Percentiles rank a stretch among this genome's conserved stretches.
Conservation (phyloP, 257 asterid genomes). For the Petrea volubilis region DNA sequence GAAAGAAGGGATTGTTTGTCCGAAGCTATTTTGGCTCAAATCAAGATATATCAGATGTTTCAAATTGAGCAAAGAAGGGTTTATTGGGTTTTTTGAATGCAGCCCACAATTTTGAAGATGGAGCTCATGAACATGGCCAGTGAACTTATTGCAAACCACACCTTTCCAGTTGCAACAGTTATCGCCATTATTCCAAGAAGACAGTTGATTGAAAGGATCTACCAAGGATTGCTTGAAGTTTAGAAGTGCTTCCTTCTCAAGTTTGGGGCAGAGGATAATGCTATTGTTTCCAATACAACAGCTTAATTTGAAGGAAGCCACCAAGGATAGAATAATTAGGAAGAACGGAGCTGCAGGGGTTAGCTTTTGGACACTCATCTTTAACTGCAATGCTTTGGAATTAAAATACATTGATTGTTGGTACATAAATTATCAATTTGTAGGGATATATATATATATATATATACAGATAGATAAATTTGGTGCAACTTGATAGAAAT, state of each 20-base stretch:
- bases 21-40: conserved; percentile 18
- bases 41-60: conserved; percentile 29
- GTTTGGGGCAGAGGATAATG: neutral
- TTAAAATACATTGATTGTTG: neutral
- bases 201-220: conserved; percentile 15
- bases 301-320: neutral
- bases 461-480: no score
- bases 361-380: neutral
- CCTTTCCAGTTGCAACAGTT: conserved; percentile 33
- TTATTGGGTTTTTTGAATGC: neutral
- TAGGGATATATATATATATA: no score
- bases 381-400: neutral
- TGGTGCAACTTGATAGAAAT: no score
- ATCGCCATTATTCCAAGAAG: conserved; percentile 16
- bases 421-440: neutral
- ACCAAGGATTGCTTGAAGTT: conserved; percentile 13
- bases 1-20: conserved; percentile 26
- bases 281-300: neutral
- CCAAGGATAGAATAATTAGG: neutral
- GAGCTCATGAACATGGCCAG: conserved; percentile 18
- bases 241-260: conserved; percentile 25
- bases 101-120: neutral
- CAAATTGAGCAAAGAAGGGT: conserved; percentile 27
- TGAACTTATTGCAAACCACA: conserved; percentile 20
- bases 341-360: neutral